phyloP scores from a whole-genome alignment of 2,329 filamentous ascomycete genomes.

The Epichloe aotearoae region DNA sequence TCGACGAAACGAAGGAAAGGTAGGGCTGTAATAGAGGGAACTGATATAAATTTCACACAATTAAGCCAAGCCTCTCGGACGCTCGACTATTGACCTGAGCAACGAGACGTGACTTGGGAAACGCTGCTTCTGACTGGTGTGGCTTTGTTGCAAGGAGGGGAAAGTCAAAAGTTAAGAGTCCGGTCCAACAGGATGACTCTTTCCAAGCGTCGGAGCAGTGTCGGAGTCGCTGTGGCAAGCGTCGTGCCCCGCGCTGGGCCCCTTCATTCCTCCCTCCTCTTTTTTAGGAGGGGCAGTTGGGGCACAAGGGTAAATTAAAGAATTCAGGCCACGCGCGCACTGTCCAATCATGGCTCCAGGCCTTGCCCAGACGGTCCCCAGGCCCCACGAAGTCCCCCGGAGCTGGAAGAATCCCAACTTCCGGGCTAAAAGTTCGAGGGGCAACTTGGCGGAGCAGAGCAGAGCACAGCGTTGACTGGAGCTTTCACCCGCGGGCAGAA shows the following conservation, averaged over 20 bases:
- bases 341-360: too few species aligned
- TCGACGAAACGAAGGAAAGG: neutral
- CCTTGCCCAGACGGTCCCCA: too few species aligned
- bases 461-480: slow-evolving; percentile 3
- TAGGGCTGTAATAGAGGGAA: neutral
- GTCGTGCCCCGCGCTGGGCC: slow-evolving; percentile 8
- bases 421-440: slow-evolving; percentile 17
- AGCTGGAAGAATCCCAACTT: slow-evolving; percentile 16
- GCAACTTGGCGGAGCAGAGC: slow-evolving; percentile 8
- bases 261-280: neutral
- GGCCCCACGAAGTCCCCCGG: slow-evolving; percentile 4
- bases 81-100: neutral
- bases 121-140: neutral
- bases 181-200: slow-evolving; percentile 3
- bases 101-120: neutral
- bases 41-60: neutral
- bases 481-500: slow-evolving; percentile 8
- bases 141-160: neutral
- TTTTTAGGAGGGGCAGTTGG: slow-evolving; percentile 10
- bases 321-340: too few species aligned
- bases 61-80: neutral
- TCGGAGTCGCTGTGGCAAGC: neutral
- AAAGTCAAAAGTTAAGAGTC: neutral
- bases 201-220: neutral
- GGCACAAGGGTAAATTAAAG: slow-evolving; percentile 4